Evolutionary conservation across 495 filamentous ascomycete genomes (phyloP), one percentile per base, ranked within the genome.

Genomic region (Penicillium bialowiezense): DNA sequence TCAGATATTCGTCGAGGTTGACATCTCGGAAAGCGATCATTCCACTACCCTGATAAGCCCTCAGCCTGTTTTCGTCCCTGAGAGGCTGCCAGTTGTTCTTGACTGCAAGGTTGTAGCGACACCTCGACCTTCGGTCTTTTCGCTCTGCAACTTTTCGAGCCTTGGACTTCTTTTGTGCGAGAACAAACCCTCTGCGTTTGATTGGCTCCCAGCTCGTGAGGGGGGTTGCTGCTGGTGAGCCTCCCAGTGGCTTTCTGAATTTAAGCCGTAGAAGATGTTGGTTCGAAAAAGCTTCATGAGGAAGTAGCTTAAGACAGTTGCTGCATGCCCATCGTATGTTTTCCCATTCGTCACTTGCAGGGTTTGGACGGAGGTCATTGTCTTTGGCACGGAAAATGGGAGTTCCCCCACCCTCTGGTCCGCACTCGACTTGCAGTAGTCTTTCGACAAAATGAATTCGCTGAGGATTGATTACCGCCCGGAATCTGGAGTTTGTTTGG

Each of bases 271-370:
- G 13, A 26, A 52, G 10, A 21, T 32, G 39, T 8, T 51, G 29
- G 17, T 48, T 39, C 15, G 51, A 20, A 15, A 56, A 51, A 3
- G 29, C 18, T 17, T 10, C 26, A 10, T 48, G 29, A 7, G 53
- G 48, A 9, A 56, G 48, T 18, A 56, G 37, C 21, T 38, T 37
- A 32, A 56, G 48, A 28, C 53, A 56, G 12, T 13, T 15, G n/a
- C 36, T 24, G 19, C 53, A 56, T 4, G 43, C 48, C 48, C 48
- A 56, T 37, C 43, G 43, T 48, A 56, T 56, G 1, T 37, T 8
- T 7, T 44, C 3, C 48, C 53, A 56, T 42, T 56, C 31, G 31
- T 43, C 38, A 10, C 8, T 29, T 7, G 2, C 21, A 41, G 44
- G 51, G 9, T 31, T 26, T n/a, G 48, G 50, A 7, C n/a, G n/a